phyloP scores from a whole-genome alignment of 495 filamentous ascomycete genomes.

The Umbilicaria muhlenbergii region DNA sequence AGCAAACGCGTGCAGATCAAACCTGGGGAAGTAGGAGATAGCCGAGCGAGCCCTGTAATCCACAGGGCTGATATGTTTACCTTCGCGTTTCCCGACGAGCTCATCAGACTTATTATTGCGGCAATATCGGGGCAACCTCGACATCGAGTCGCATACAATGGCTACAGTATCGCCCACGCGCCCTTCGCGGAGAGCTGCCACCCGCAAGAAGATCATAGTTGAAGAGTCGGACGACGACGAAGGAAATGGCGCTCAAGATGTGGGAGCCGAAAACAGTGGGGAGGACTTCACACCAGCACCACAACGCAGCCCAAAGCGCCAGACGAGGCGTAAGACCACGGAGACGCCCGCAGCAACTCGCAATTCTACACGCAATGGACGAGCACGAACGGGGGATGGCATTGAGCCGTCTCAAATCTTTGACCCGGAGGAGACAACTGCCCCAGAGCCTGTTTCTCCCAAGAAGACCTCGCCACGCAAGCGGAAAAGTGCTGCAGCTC shows the following conservation, averaged over 20 bases:
- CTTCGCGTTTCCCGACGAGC: no score
- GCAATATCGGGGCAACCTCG: conserved; percentile 15
- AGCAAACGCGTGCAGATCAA: no score
- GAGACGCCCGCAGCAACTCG: conserved; percentile 31
- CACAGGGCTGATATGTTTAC: no score
- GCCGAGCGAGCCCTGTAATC: no score
- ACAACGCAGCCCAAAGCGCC: conserved; percentile 27
- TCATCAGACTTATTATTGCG: conserved; percentile 2
- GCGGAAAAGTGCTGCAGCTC: conserved; percentile 50
- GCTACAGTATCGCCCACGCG: conserved; percentile 49
- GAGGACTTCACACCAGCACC: conserved; percentile 73
- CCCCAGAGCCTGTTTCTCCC: conserved; percentile 43
- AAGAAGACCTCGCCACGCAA: conserved; percentile 50
- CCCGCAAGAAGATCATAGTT: conserved; percentile 51
- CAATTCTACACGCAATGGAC: conserved; percentile 13
- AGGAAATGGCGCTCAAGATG: conserved; percentile 34
- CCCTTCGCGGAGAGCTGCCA: conserved; percentile 57
- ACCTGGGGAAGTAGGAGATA: no score
- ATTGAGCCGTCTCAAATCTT: conserved; percentile 45
- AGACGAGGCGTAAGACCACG: conserved; percentile 40
- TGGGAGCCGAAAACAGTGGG: conserved; percentile 46
- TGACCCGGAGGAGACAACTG: conserved; percentile 37
- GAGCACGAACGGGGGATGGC: conserved; percentile 25
- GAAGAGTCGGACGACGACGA: conserved; percentile 64
- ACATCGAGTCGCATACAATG: conserved; percentile 23